phyloP scores from a whole-genome alignment of 2,329 filamentous ascomycete genomes.

The Aspergillus arachidicola region DNA sequence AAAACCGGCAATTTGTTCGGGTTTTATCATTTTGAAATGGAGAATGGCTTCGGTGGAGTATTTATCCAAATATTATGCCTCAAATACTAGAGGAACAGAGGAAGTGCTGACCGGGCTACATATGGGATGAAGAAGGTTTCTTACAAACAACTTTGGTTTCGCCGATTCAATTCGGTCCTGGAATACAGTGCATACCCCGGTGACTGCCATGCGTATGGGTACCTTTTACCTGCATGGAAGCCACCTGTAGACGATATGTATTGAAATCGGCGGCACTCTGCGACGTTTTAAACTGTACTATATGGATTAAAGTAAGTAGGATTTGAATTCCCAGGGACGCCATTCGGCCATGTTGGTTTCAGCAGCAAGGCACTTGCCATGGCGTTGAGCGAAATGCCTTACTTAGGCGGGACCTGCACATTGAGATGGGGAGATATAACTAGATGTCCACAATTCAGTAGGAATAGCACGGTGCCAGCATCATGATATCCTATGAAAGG shows the following conservation, averaged over 20 bases:
- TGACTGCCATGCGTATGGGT: not conserved
- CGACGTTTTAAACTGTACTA: not conserved
- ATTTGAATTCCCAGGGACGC: not conserved
- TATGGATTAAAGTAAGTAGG: not conserved
- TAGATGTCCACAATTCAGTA: not conserved
- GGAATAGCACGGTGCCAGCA: not conserved
- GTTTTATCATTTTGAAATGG: not conserved
- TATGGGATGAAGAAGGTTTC: not conserved
- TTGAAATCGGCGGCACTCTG: not conserved
- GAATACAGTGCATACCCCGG: not conserved
- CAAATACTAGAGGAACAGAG: not conserved
- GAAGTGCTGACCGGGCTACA: not conserved
- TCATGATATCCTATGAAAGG: not conserved
- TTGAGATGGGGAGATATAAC: not conserved
- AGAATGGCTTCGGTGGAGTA: not conserved
- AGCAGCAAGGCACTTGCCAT: not conserved
- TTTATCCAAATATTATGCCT: not conserved
- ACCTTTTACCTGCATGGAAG: not conserved
- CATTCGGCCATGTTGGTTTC: not conserved
- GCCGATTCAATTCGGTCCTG: not conserved
- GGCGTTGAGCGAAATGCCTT: fast-evolving
- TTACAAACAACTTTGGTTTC: not conserved
- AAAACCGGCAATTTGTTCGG: no score
- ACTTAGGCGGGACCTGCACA: not conserved
- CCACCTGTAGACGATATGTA: no score